Evolutionary conservation across 768 basidiomycete genomes (phyloP).

Genomic region (Daedaleopsis nitida): DNA sequence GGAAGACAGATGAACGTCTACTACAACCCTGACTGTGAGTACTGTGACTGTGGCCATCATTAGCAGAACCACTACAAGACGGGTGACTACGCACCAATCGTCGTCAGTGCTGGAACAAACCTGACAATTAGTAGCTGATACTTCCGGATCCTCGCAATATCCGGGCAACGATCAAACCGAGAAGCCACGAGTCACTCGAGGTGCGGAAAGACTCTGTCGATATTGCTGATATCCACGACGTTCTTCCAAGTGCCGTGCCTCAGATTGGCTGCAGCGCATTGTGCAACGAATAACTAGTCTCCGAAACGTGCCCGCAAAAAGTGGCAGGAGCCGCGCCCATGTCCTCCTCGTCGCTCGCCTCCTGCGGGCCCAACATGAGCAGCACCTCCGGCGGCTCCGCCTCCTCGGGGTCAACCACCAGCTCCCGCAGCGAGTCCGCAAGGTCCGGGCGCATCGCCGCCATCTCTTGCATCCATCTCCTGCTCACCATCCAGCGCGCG

Average conservation of each 20-base stretch:
- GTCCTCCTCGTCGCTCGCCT: constrained; percentile 42
- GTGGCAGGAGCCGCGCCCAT: neutral
- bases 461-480: constrained; percentile 54
- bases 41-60: too few relatives aligned
- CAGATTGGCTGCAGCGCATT: constrained; percentile 29
- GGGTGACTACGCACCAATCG: too few relatives aligned
- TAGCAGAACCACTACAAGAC: too few relatives aligned
- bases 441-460: constrained; percentile 51
- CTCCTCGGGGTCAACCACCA: constrained; percentile 46
- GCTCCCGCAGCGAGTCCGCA: constrained; percentile 40
- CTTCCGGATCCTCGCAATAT: neutral
- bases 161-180: neutral
- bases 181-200: neutral
- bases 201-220: too few relatives aligned
- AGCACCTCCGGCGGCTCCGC: constrained; percentile 9
- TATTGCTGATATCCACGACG: neutral
- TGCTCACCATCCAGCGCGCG: constrained; percentile 77
- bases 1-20: too few relatives aligned
- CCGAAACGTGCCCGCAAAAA: constrained; percentile 18
- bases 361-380: constrained; percentile 51
- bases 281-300: constrained; percentile 32
- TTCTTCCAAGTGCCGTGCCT: neutral
- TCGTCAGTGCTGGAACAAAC: neutral
- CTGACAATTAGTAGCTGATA: neutral
- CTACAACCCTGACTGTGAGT: too few relatives aligned